Percentiles rank a stretch among this genome's conserved stretches.
These are phyloP conservation scores for Sorghum bicolor DNA, from an alignment of 176 grass and related monocot genomes.

Conservation along the genomic window DNA sequence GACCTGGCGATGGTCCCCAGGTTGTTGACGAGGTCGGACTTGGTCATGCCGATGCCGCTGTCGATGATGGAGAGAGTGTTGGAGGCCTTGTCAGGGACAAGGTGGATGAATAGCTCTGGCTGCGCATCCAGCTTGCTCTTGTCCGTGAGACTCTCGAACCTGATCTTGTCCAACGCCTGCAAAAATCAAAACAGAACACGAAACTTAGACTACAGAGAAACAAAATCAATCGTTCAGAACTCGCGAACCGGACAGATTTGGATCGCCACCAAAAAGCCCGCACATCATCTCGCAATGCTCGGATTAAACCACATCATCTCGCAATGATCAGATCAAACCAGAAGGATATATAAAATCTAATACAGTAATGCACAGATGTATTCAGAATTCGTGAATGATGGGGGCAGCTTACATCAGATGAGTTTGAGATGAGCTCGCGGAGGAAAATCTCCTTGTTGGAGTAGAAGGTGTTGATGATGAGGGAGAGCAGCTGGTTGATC, in stretches of 20 bases:
- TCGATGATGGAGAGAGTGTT: slow-evolving; percentile 73
- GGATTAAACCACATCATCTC: too few species aligned
- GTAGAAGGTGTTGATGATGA: slow-evolving; percentile 99
- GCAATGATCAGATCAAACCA: too few species aligned
- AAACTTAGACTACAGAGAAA: too few species aligned
- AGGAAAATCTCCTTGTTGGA: slow-evolving; percentile 99
- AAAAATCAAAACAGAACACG: background rate
- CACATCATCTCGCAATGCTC: too few species aligned
- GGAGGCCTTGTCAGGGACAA: slow-evolving; percentile 83
- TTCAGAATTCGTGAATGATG: too few species aligned
- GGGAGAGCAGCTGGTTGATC: slow-evolving; percentile 91
- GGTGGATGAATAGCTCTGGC: slow-evolving; percentile 94
- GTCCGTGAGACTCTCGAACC: slow-evolving; percentile 91
- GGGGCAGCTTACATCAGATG: slow-evolving; percentile 59
- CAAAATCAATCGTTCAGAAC: too few species aligned
- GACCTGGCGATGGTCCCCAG: slow-evolving; percentile 38
- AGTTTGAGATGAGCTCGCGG: slow-evolving; percentile 87
- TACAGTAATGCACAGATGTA: too few species aligned
- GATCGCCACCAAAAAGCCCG: too few species aligned
- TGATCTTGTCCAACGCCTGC: slow-evolving; percentile 97
- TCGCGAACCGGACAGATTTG: too few species aligned
- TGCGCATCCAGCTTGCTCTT: slow-evolving; percentile 97
- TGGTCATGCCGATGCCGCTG: slow-evolving; percentile 95
- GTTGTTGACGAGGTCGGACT: slow-evolving; percentile 96
- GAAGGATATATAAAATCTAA: too few species aligned